Base-by-base conservation (phyloP, 352 stramenopile species). In the Phytophthora sojae region DNA sequence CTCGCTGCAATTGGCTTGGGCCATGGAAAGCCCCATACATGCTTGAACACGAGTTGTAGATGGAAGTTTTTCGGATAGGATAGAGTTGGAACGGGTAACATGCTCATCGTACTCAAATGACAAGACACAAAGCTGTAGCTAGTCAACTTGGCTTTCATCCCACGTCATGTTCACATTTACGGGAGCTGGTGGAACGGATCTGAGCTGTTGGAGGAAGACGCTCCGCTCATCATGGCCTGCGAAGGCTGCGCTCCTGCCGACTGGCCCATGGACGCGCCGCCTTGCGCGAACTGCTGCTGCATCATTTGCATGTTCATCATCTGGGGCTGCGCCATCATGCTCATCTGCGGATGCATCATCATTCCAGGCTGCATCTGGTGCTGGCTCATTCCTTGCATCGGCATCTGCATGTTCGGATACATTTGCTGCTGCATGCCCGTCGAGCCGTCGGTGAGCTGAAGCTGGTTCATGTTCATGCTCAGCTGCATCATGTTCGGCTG, bases 11-110 rank as follows among this genome's bases (percentile, higher is more conserved):
- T 89, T 88, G 73, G 74, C 77, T 79, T 72, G 84, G 76, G 86
- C 84, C 82, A 92, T 92, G 84, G 88, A 90, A 92, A 71, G 80
- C 84, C 87, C 78, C 77, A 57, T 61, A 91, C 74, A 91, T 83
- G 50, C 58, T 64, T 61, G 0, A 6, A 47, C 29, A 35, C 9
- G 29, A 37, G 17, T 52, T 61, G 42, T 9, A 30, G 35, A 14
- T 30, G 30, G 32, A 23, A 21, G 21, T 21, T 21, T 21, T 21
- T 21, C 21, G 32, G 35, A 0, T 42, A 42, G 9, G 35, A 42
- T 21, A 47, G 2, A 51, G n/a, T 51, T 9, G 44, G 44, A 51
- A 26, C n/a, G n/a, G n/a, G 7, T 17, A 25, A 52, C 45, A 26
- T 52, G 45, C 15, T 52, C 7, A 49, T 49, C 15, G 12, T 15